These are phyloP conservation scores for Zelopaecilomyces penicillatus DNA, from an alignment of 2,329 filamentous ascomycete genomes.

Conservation along the genomic window DNA sequence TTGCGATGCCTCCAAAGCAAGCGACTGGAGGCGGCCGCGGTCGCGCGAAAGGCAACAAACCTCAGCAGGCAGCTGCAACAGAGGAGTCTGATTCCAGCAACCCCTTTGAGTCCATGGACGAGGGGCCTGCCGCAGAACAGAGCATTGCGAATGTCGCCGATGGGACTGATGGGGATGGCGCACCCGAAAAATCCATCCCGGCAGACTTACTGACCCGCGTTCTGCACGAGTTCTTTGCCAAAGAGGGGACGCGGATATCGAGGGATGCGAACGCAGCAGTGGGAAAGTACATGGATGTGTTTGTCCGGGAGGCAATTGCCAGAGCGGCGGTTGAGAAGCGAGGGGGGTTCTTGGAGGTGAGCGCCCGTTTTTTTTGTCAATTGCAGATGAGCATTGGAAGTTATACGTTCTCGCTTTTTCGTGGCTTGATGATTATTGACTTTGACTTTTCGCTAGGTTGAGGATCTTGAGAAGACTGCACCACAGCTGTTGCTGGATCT, in stretches of 20 bases:
- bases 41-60: conserved; percentile 22
- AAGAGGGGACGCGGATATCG: conserved; percentile 62
- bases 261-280: conserved; percentile 69
- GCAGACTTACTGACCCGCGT: conserved; percentile 66
- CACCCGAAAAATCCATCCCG: conserved; percentile 50
- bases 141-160: conserved; percentile 6
- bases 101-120: conserved; percentile 29
- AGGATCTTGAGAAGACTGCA: conserved; percentile 82
- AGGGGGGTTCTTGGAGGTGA: conserved; percentile 65
- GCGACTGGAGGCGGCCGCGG: conserved; percentile 28
- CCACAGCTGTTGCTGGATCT: conserved; percentile 83
- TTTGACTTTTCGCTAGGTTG: conserved; percentile 46
- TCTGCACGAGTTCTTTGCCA: conserved; percentile 71
- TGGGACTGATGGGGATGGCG: conserved; percentile 24
- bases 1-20: conserved; percentile 35
- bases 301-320: conserved; percentile 82
- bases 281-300: conserved; percentile 82
- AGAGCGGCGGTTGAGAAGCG: conserved; percentile 64
- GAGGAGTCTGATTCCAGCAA: conserved; percentile 23
- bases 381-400: neutral
- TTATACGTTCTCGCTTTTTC: no score
- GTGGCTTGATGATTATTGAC: neutral
- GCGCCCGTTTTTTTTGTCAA: conserved; percentile 15
- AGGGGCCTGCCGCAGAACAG: conserved; percentile 16
- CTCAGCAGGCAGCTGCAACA: conserved; percentile 14